phyloP scores from a whole-genome alignment of 441 rosid genomes.

The Mallotus repandus region DNA sequence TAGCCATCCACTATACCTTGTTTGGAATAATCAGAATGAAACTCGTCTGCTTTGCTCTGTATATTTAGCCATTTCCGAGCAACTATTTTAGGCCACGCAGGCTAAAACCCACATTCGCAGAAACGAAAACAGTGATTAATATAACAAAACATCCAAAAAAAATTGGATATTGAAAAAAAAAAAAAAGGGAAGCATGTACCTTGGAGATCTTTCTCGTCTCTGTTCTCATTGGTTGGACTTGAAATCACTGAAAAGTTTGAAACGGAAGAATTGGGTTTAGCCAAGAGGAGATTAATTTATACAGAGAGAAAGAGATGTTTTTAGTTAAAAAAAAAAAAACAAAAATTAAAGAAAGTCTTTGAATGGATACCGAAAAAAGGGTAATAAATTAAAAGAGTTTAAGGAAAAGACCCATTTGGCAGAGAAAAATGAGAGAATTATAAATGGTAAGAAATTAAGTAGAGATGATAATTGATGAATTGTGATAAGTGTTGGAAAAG shows the following conservation, averaged over 20 bases:
- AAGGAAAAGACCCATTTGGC: slow-evolving; percentile 20
- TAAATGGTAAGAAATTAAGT: neutral
- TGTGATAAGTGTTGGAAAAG: too few species aligned
- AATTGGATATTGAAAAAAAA: neutral
- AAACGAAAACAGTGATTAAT: neutral
- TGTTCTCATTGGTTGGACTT: slow-evolving; percentile 37
- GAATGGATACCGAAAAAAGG: slow-evolving; percentile 14
- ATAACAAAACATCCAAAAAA: neutral
- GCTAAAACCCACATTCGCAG: slow-evolving; percentile 30
- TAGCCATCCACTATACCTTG: slow-evolving; percentile 17
- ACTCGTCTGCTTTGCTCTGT: slow-evolving; percentile 59
- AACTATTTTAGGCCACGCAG: slow-evolving; percentile 73
- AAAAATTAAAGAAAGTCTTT: slow-evolving; percentile 6
- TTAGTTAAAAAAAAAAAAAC: too few species aligned
- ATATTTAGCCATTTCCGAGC: slow-evolving; percentile 82
- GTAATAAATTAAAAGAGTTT: slow-evolving; percentile 13
- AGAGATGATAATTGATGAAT: too few species aligned
- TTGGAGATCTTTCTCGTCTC: slow-evolving; percentile 51
- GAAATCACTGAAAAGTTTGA: slow-evolving; percentile 13
- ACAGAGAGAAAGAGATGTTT: neutral
- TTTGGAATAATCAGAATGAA: slow-evolving; percentile 60
- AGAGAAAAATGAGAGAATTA: neutral
- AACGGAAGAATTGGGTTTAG: neutral
- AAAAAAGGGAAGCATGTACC: slow-evolving; percentile 34
- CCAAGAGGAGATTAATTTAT: neutral